Evolutionary conservation across 140 eudicot genomes (phyloP), one percentile per base, ranked within the genome.

Genomic region (Bidens hawaiensis): DNA sequence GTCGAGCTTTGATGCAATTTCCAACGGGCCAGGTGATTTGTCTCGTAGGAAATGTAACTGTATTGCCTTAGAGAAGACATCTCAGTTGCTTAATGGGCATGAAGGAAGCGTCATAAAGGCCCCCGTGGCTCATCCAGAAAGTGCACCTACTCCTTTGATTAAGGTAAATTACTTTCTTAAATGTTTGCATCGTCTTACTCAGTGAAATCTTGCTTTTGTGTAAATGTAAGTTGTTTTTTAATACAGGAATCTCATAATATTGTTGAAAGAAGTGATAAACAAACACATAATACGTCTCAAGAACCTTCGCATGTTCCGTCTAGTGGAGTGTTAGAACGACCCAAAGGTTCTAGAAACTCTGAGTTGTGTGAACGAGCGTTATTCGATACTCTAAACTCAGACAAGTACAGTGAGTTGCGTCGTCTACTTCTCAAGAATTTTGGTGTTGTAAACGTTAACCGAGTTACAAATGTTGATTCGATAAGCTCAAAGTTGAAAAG

Each of bases 401-500:
- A 80, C 21, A 83, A 83, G 40, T 93, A 82, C 53, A 71, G 82
- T 6, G 76, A 77, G 17, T 57, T 93, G 31, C 77, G 94, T 62
- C 60, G 74, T 62, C 72, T 85, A 16, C 83, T 93, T 59, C 50
- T 73, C 25, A 76, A 80, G 69, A 88, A 77, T 73, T 82, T 87
- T 65, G 80, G 80, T 43, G 95, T 81, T 23, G 54, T 76, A 51
- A 77, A 78, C 62, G 74, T 67, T 33, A 76, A 76, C 52, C 86
- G 73, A 31, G 25, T 85, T 65, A 48, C 85, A 61, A 85, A 83
- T 34, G 50, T 88, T 42, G 74, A 69, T 73, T 67, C 41, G 21
- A 68, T 88, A 68, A 63, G 77, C 67, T 57, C 78, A 31, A 85
- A 85, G 83, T 75, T 93, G 78, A 76, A 85, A 61, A 89, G 63